A percentile compares a stretch with the other conserved stretches of the same genome.
Evolutionary conservation across 2,329 filamentous ascomycete genomes (phyloP).

Genomic region (Diaporthe helianthi): DNA sequence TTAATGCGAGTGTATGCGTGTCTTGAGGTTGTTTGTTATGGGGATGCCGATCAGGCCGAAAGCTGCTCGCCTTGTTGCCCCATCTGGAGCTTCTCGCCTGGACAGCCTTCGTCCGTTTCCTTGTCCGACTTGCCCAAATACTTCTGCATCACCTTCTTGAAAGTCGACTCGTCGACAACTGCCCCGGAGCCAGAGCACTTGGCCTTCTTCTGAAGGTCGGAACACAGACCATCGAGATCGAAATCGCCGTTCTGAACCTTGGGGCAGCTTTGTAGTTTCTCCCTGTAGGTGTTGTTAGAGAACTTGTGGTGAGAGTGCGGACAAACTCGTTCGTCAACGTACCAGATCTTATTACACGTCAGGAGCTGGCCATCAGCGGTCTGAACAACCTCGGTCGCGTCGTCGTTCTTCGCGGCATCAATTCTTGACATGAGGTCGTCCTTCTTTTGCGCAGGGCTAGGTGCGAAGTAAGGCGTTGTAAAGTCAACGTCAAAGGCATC

Average conservation of each 20-base stretch:
- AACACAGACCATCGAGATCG: constrained; percentile 91
- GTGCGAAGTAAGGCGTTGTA: constrained; percentile 78
- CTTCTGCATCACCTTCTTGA: constrained; percentile 77
- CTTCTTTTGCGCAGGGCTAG: constrained; percentile 44
- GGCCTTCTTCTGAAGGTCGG: constrained; percentile 92
- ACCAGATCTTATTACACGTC: constrained; percentile 94
- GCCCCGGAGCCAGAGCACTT: constrained; percentile 92
- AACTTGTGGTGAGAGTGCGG: neutral
- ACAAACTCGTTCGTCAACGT: constrained; percentile 47
- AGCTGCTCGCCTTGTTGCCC: neutral
- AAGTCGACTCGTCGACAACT: constrained; percentile 87
- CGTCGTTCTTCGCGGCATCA: constrained; percentile 75
- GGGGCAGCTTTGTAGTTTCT: constrained; percentile 84
- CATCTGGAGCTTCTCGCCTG: neutral
- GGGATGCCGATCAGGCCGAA: neutral
- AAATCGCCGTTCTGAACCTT: constrained; percentile 91
- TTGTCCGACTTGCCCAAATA: constrained; percentile 56
- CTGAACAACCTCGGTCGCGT: constrained; percentile 60
- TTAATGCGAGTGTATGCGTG: neutral
- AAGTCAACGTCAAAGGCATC: constrained; percentile 93
- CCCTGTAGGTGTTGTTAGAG: constrained; percentile 68
- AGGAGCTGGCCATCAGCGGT: constrained; percentile 68
- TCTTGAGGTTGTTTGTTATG: neutral
- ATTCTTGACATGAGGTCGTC: constrained; percentile 76
- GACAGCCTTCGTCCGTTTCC: constrained; percentile 26